A percentile compares a stretch with the other conserved stretches of the same genome.
Evolutionary conservation across 1,284 basidiomycete species (phyloP).

Genomic region (Sporisorium exsertum): DNA sequence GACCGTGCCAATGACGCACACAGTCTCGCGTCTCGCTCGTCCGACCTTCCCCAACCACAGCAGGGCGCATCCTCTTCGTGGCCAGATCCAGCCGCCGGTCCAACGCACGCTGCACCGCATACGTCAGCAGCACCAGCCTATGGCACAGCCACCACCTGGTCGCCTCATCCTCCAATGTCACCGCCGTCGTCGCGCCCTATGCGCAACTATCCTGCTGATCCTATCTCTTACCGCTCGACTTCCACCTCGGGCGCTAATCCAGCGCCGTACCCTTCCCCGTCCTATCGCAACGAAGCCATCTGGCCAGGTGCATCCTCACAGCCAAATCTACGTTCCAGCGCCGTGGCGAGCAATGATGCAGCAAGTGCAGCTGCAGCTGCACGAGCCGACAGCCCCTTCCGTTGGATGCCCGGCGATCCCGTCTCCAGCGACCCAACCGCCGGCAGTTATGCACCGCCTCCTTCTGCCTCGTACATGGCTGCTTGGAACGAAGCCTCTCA

Average conservation of each 20-base stretch:
- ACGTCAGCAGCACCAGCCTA: constrained; percentile 9
- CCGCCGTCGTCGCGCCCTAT: constrained; percentile 16
- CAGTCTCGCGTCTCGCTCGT: neutral
- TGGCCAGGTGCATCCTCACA: constrained; percentile 18
- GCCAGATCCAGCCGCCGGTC: constrained; percentile 5
- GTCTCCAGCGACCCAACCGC: constrained; percentile 8
- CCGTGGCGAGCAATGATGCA: constrained; percentile 3
- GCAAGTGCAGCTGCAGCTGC: neutral
- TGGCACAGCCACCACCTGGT: constrained; percentile 12
- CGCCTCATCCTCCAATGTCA: constrained; percentile 25
- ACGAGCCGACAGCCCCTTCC: constrained; percentile 15
- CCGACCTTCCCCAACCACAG: constrained; percentile 6
- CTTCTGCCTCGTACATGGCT: constrained; percentile 38
- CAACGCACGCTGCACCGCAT: neutral
- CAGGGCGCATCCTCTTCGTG: constrained; percentile 13
- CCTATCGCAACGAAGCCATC: constrained; percentile 22
- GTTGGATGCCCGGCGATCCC: constrained; percentile 32
- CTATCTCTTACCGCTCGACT: constrained; percentile 8
- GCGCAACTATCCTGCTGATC: constrained; percentile 5
- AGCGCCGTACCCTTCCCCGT: constrained; percentile 5
- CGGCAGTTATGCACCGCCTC: constrained; percentile 46
- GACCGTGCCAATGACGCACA: neutral
- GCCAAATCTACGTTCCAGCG: constrained; percentile 5
- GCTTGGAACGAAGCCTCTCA: constrained; percentile 27
- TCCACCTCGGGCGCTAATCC: neutral